Evolutionary conservation across 148 eudicot genomes (phyloP), one percentile per base, ranked within the genome.

Genomic region (Chenopodium quinoa): DNA sequence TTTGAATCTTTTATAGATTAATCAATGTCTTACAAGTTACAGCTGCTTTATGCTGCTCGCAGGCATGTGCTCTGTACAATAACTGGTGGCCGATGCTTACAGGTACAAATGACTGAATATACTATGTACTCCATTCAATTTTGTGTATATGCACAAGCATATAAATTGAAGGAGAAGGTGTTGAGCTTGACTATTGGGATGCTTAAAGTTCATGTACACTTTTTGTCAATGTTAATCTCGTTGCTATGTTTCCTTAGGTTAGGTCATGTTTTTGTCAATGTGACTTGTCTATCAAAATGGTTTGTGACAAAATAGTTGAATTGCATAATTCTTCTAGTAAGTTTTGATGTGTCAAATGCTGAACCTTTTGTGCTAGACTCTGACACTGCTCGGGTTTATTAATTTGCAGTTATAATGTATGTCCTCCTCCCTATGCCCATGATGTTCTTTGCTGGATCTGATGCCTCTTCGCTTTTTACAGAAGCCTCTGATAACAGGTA

Each of bases 31-130:
- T 79, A 63, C 71, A 27, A 40, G 37, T 52, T 64, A 64, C 11
- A 32, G 34, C 66, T 52, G 64, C 34, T 86, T 58, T 71, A 32
- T 79, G 48, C 54, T 86, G 27, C 81, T 73, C 78, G 79, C 92
- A 95, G 99, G 99, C 99, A 62, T 96, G 99, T 90, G 99, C 97
- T 82, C 85, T 95, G 88, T 95, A 92, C 86, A 77, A 88, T 77
- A 95, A 95, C 80, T 95, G 97, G 99, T 95, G 99, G 97, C 99
- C 99, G 71, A 92, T 95, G 99, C 87, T 95, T 78, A 78, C 99
- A 88, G 97, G 99, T 92, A 86, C 14, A 50, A 9, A 63, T 52
- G 67, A 60, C 47, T 0, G 58, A 63, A 76, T 71, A 0, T 32
- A 17, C 17, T 70, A 70, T 70, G 7, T 34, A 17, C 2, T 31